A percentile compares a stretch with the other conserved stretches of the same genome.
Conservation (phyloP, 352 stramenopile genomes). For the Phytopythium litorale region DNA sequence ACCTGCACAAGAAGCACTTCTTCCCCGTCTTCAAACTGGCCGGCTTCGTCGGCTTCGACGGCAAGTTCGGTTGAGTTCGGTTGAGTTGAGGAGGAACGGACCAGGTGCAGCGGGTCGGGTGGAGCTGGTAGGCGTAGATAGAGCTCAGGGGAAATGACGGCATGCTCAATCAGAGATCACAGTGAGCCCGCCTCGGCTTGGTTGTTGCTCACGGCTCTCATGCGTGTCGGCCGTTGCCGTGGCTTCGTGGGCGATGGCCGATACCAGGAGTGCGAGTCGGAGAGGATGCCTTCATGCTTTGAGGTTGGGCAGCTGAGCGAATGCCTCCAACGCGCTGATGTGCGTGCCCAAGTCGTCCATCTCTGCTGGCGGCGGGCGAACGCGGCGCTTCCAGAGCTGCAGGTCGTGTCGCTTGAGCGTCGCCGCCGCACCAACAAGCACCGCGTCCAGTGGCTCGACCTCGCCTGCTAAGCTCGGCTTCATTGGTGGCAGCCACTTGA, state of each 20-base stretch:
- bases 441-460: slow-evolving; percentile 1
- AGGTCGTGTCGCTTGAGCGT: slow-evolving; percentile 52
- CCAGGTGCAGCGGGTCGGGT: not conserved
- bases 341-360: slow-evolving; percentile 68
- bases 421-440: slow-evolving; percentile 12
- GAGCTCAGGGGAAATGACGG: not conserved
- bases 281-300: slow-evolving; percentile 19
- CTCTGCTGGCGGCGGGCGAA: slow-evolving; percentile 37
- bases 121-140: not conserved
- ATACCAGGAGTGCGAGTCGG: not conserved
- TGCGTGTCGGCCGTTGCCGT: not conserved
- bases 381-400: slow-evolving; percentile 63
- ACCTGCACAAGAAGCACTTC: slow-evolving; percentile 92
- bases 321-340: slow-evolving; percentile 53
- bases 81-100: slow-evolving; percentile 33
- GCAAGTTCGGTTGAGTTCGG: slow-evolving; percentile 95
- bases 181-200: not conserved
- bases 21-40: slow-evolving; percentile 96
- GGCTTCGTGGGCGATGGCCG: not conserved
- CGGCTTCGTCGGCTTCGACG: slow-evolving; percentile 96
- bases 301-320: slow-evolving; percentile 49
- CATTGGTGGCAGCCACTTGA: not conserved
- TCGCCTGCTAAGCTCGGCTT: not conserved
- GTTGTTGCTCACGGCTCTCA: too few relatives aligned
- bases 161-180: not conserved